Evolutionary conservation across 2,329 filamentous ascomycete species (phyloP).

Genomic region (Fusarium anthophilum): DNA sequence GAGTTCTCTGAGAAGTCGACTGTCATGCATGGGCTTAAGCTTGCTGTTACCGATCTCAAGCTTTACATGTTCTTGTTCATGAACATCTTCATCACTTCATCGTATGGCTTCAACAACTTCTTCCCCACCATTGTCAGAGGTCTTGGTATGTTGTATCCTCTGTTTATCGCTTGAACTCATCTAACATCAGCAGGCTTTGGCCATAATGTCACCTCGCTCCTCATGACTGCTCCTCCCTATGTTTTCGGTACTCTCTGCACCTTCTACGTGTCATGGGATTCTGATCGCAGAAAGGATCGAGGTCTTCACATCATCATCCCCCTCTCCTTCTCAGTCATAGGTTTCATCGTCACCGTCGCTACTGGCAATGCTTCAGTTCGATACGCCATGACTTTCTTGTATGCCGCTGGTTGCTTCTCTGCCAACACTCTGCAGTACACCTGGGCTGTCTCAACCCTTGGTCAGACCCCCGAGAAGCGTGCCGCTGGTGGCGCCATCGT

Average conservation of each 20-base stretch:
- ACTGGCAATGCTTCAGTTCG: constrained; percentile 52
- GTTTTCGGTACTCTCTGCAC: constrained; percentile 64
- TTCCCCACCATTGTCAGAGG: constrained; percentile 64
- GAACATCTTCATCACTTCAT: constrained; percentile 38
- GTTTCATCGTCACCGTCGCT: constrained; percentile 68
- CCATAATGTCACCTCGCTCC: constrained; percentile 58
- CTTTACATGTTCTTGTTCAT: constrained; percentile 35
- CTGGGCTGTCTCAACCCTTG: constrained; percentile 48
- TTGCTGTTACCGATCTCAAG: constrained; percentile 33
- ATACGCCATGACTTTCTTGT: constrained; percentile 39
- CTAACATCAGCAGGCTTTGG: constrained; percentile 50
- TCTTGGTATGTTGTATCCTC: constrained; percentile 49
- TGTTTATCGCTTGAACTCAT: fast-evolving
- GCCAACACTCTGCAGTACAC: constrained; percentile 49
- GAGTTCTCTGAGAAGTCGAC: constrained; percentile 25
- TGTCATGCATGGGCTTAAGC: constrained; percentile 30
- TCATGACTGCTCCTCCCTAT: constrained; percentile 67
- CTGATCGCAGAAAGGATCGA: constrained; percentile 68
- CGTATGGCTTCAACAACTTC: constrained; percentile 49
- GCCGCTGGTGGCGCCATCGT: constrained; percentile 49
- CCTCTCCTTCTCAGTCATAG: constrained; percentile 61
- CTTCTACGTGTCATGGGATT: constrained; percentile 67
- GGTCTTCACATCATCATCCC: constrained; percentile 68
- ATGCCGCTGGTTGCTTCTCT: constrained; percentile 33
- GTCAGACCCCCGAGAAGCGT: constrained; percentile 51